Percentiles rank a stretch among this genome's conserved stretches.
Evolutionary conservation across 2,329 filamentous ascomycete genomes (phyloP).

Genomic region (Colletotrichum chlorophyti): DNA sequence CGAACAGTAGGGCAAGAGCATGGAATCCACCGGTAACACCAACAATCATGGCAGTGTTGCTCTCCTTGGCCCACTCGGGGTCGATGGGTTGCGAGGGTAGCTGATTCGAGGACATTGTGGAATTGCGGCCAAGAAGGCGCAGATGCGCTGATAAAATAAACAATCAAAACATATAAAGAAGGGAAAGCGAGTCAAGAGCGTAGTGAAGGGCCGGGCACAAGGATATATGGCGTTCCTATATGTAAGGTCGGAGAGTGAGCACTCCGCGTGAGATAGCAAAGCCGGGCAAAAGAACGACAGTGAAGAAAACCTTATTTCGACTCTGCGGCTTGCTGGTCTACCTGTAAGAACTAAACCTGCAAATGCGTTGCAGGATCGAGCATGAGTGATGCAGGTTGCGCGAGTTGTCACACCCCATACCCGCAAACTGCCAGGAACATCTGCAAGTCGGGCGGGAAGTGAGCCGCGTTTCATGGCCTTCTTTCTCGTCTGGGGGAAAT

Average conservation of each 20-base stretch:
- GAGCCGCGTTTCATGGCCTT: neutral
- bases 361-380: neutral
- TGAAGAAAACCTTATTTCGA: no score
- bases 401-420: neutral
- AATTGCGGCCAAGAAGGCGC: neutral
- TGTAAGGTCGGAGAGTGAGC: neutral
- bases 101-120: neutral
- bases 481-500: neutral
- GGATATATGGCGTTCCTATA: neutral
- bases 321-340: no score
- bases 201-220: neutral
- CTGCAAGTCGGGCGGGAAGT: neutral
- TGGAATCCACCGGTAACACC: constrained; percentile 32
- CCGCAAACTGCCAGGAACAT: no score
- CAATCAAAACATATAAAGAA: neutral
- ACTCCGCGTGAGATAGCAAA: no score
- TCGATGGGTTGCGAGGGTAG: constrained; percentile 3
- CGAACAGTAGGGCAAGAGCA: constrained; percentile 31
- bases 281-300: no score
- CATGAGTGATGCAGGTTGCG: neutral
- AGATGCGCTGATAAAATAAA: neutral
- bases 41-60: constrained; percentile 33
- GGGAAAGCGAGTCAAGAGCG: no score
- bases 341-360: no score
- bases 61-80: constrained; percentile 35